Evolutionary conservation across 352 stramenopile genomes (phyloP).

Genomic region (Elongisporangium senticosum): DNA sequence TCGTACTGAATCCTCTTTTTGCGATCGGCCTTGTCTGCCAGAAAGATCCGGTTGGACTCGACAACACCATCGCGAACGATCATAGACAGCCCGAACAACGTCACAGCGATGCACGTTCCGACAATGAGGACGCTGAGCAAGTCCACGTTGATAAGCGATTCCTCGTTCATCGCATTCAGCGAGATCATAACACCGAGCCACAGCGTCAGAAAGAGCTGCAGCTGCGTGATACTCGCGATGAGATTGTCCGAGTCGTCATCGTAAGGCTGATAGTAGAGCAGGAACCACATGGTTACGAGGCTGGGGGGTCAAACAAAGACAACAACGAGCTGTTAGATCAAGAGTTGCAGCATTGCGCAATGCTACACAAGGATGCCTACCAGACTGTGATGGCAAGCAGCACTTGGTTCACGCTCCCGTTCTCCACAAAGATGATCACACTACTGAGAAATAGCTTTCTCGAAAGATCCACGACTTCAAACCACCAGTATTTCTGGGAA

Average conservation of each 20-base stretch:
- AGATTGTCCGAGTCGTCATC: slow-evolving; percentile 64
- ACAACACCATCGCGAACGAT: slow-evolving; percentile 50
- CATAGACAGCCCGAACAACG: slow-evolving; percentile 54
- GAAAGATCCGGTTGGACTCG: slow-evolving; percentile 34
- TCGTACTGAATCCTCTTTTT: slow-evolving; percentile 31
- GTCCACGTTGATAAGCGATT: slow-evolving; percentile 58
- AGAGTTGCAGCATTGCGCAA: not conserved
- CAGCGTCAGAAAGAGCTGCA: slow-evolving; percentile 78
- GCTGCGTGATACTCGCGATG: slow-evolving; percentile 64
- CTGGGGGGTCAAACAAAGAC: slow-evolving; percentile 9
- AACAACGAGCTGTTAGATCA: not conserved
- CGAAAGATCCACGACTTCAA: slow-evolving; percentile 74
- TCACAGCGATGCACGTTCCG: slow-evolving; percentile 52
- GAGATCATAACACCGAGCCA: slow-evolving; percentile 75
- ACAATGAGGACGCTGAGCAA: slow-evolving; percentile 61
- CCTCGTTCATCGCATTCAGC: slow-evolving; percentile 55
- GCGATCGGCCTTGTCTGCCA: slow-evolving; percentile 31
- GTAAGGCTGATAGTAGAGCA: slow-evolving; percentile 77
- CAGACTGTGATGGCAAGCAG: slow-evolving; percentile 61
- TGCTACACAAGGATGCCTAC: slow-evolving; percentile 11
- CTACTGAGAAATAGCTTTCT: slow-evolving; percentile 71
- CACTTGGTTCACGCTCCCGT: slow-evolving; percentile 64
- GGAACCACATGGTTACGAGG: slow-evolving; percentile 69
- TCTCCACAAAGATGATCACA: slow-evolving; percentile 71
- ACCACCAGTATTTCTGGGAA: slow-evolving; percentile 68